These are phyloP conservation scores for Phytophthora ohioensis DNA, from an alignment of 352 stramenopile genomes.

Conservation along the genomic window DNA sequence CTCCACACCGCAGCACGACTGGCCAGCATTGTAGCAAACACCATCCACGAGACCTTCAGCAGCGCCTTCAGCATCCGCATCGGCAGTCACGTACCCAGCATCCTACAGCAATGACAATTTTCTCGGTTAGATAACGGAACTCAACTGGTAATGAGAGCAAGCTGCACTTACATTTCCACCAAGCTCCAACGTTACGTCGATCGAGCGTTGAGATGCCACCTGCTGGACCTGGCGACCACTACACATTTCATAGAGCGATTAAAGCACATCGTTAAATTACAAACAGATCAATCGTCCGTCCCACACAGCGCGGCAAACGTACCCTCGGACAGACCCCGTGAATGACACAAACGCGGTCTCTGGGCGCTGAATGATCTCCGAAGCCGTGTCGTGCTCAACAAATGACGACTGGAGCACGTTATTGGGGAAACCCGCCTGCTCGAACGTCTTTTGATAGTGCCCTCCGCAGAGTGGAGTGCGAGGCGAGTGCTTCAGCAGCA, in stretches of 20 bases:
- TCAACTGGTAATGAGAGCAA: conserved; percentile 9
- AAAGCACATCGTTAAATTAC: conserved; percentile 7
- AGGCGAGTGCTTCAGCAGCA: conserved; percentile 85
- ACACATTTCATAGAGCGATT: background rate
- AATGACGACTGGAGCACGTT: conserved; percentile 75
- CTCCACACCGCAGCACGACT: conserved; percentile 88
- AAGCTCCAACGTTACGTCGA: conserved; percentile 85
- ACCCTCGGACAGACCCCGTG: conserved; percentile 84
- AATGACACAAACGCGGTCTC: conserved; percentile 86
- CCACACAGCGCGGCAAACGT: conserved; percentile 1
- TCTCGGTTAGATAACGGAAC: background rate
- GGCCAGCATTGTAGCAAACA: conserved; percentile 86
- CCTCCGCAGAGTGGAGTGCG: conserved; percentile 80
- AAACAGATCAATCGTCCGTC: background rate
- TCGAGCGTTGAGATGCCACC: conserved; percentile 66
- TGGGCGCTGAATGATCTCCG: conserved; percentile 72
- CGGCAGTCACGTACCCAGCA: conserved; percentile 73
- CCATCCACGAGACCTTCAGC: conserved; percentile 81
- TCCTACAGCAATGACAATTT: conserved; percentile 47
- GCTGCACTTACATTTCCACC: conserved; percentile 69
- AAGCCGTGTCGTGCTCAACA: conserved; percentile 69
- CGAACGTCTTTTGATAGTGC: conserved; percentile 81
- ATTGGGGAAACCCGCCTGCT: conserved; percentile 68
- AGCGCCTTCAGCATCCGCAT: conserved; percentile 72
- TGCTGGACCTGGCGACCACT: conserved; percentile 78